These are phyloP conservation scores for Xerophyta viscosa DNA, from an alignment of 106 monocot genomes.

Conservation along the genomic window DNA sequence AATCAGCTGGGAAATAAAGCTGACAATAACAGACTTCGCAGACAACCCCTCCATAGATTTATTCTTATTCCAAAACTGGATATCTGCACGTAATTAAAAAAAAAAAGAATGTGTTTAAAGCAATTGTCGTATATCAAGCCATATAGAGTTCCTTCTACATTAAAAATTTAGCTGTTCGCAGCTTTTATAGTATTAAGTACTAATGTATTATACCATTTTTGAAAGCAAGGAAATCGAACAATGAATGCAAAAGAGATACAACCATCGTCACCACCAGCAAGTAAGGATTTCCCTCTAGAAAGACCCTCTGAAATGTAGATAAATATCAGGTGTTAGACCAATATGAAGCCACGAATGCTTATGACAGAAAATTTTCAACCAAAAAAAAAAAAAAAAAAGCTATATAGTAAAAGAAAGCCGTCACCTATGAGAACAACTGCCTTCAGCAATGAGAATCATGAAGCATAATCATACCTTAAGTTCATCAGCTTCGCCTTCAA, in stretches of 20 bases:
- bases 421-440: no score
- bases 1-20: conserved; percentile 86
- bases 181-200: no score
- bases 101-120: no score
- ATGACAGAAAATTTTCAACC: no score
- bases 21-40: conserved; percentile 96
- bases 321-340: no score
- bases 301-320: conserved; percentile 63
- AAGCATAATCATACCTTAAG: conserved; percentile 51
- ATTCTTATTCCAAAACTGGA: conserved; percentile 99
- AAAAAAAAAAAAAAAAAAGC: no score
- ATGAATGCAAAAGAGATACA: conserved; percentile 85
- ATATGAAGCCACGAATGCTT: no score
- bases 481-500: conserved; percentile 96
- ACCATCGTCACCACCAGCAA: conserved; percentile 76
- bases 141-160: no score
- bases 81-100: conserved; percentile 44
- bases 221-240: conserved; percentile 94
- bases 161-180: no score
- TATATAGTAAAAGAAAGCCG: no score
- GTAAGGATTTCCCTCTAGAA: conserved; percentile 96
- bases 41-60: conserved; percentile 99
- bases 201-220: conserved; percentile 64
- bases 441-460: no score
- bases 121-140: no score